Evolutionary conservation across 1,284 basidiomycete genomes (phyloP).

Genomic region (Naganishia liquefaciens): DNA sequence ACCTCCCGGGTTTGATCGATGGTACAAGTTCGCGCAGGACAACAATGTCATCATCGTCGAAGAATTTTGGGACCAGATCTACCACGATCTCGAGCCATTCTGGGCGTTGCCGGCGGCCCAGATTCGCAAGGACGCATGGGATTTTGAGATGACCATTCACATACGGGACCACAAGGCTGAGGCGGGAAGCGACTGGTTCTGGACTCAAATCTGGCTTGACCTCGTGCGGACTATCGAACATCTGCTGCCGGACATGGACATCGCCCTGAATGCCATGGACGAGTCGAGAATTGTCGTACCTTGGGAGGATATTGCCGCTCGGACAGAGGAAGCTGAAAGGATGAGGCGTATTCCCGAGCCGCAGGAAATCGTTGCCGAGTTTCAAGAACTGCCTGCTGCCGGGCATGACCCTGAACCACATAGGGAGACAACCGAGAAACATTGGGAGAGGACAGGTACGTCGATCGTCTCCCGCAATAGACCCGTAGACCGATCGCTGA

Average conservation of each 20-base stretch:
- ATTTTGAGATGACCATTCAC: constrained; percentile 18
- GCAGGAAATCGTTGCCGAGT: constrained; percentile 5
- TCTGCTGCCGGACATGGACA: constrained; percentile 20
- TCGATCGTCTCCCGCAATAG: background rate
- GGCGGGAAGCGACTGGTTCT: constrained; percentile 24
- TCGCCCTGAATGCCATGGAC: constrained; percentile 21
- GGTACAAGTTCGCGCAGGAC: constrained; percentile 14
- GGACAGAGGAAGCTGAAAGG: background rate
- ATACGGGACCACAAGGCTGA: constrained; percentile 14
- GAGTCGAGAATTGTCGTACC: constrained; percentile 13
- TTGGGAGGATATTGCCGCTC: constrained; percentile 8
- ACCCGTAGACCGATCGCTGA: background rate
- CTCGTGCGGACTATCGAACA: constrained; percentile 16
- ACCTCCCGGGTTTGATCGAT: constrained; percentile 1
- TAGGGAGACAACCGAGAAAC: constrained; percentile 3
- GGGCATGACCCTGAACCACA: constrained; percentile 3
- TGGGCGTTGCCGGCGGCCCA: constrained; percentile 16
- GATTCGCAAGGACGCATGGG: constrained; percentile 21
- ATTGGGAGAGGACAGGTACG: constrained; percentile 17
- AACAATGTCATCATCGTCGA: constrained; percentile 12
- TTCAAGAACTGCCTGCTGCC: background rate
- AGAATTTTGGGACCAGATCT: constrained; percentile 20
- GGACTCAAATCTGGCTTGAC: constrained; percentile 21
- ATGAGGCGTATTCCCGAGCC: constrained; percentile 1
- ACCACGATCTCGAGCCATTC: constrained; percentile 21